phyloP scores from a whole-genome alignment of 768 basidiomycete genomes.

The Mrakia frigida region DNA sequence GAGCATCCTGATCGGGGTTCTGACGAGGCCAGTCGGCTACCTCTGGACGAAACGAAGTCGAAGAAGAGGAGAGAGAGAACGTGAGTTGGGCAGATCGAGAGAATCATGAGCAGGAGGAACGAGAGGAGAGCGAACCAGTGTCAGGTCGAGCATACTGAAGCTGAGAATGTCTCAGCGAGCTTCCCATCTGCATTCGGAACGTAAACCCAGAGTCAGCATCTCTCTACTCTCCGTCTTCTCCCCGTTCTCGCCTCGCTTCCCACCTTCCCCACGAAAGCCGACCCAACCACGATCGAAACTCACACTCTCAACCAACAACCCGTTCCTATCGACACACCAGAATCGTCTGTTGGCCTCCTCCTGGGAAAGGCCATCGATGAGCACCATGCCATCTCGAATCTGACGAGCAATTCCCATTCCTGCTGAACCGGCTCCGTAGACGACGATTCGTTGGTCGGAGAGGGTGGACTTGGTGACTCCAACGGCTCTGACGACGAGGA shows the following conservation, averaged over 20 bases:
- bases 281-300: too few relatives aligned
- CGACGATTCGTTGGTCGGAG: conserved; percentile 66
- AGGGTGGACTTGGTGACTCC: conserved; percentile 44
- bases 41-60: conserved; percentile 9
- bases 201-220: too few relatives aligned
- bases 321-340: conserved; percentile 66
- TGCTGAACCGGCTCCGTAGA: conserved; percentile 69
- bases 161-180: conserved; percentile 32
- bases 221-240: too few relatives aligned
- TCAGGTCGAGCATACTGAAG: conserved; percentile 42
- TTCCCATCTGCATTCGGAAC: conserved; percentile 38
- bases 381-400: conserved; percentile 58
- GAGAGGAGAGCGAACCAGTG: conserved; percentile 9
- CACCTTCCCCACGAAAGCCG: too few relatives aligned
- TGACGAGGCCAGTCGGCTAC: conserved; percentile 40
- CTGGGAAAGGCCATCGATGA: conserved; percentile 48
- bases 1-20: conserved; percentile 38
- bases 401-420: conserved; percentile 51
- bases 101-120: too few relatives aligned
- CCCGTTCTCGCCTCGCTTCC: too few relatives aligned
- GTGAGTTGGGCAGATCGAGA: too few relatives aligned
- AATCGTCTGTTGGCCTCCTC: conserved; percentile 63
- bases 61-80: too few relatives aligned
- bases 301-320: conserved; percentile 52
- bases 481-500: conserved; percentile 28